These are phyloP conservation scores for Baorangia bicolor DNA, from an alignment of 768 basidiomycete genomes.

Conservation along the genomic window DNA sequence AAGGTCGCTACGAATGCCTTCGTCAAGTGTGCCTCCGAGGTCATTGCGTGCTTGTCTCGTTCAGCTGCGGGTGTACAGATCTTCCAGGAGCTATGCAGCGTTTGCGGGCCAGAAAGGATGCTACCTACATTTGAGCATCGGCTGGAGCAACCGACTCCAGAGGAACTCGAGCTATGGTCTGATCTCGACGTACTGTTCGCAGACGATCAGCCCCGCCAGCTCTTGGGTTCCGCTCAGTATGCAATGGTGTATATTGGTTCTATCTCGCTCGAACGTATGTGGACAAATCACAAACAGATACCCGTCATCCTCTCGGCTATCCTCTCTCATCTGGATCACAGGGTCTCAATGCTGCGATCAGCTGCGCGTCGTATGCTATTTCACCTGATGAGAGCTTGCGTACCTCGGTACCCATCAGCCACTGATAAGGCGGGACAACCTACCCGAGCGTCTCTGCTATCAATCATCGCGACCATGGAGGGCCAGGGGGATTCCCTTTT, in stretches of 20 bases:
- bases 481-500: constrained; percentile 53
- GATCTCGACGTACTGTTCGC: constrained; percentile 76
- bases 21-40: constrained; percentile 73
- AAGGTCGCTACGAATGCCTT: constrained; percentile 79
- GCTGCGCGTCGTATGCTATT: constrained; percentile 80
- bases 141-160: constrained; percentile 54
- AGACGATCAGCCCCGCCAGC: constrained; percentile 60
- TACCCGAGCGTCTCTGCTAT: constrained; percentile 48
- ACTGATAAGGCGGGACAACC: constrained; percentile 54
- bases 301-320: constrained; percentile 76
- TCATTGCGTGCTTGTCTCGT: constrained; percentile 82
- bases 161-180: constrained; percentile 75
- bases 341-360: constrained; percentile 62
- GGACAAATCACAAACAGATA: constrained; percentile 70
- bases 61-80: constrained; percentile 69
- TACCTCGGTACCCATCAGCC: constrained; percentile 74
- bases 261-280: constrained; percentile 69
- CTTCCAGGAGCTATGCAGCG: constrained; percentile 79
- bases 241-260: constrained; percentile 85
- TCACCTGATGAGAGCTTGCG: constrained; percentile 80
- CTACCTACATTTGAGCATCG: constrained; percentile 74
- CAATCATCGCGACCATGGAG: constrained; percentile 54
- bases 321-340: constrained; percentile 82
- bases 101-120: constrained; percentile 86
- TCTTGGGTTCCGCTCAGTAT: constrained; percentile 82